phyloP scores from a whole-genome alignment of 805 yeast species.

The Myxozyma neglecta region DNA sequence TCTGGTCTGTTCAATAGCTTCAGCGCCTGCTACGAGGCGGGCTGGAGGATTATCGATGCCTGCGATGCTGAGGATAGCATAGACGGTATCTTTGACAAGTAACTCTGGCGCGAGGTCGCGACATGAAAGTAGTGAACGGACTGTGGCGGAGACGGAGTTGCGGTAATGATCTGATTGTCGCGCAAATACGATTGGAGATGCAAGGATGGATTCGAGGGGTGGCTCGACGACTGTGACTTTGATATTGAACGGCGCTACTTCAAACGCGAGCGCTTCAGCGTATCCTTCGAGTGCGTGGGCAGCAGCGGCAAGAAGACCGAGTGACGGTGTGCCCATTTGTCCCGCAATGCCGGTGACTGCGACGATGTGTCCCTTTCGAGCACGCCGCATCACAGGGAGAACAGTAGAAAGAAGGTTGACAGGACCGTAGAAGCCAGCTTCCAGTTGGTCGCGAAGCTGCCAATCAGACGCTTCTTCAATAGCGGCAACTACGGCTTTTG shows the following conservation, averaged over 20 bases:
- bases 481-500: constrained; percentile 28
- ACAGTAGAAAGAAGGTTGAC: constrained; percentile 35
- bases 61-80: constrained; percentile 36
- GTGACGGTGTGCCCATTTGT: constrained; percentile 36
- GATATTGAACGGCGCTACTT: constrained; percentile 35
- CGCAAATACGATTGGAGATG: constrained; percentile 28
- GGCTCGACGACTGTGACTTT: constrained; percentile 38
- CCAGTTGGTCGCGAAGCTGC: constrained; percentile 33
- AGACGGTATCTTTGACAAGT: constrained; percentile 32
- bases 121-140: constrained; percentile 25
- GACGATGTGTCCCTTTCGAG: constrained; percentile 37
- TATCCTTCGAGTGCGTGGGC: constrained; percentile 41
- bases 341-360: constrained; percentile 37
- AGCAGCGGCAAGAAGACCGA: constrained; percentile 37
- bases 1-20: constrained; percentile 37
- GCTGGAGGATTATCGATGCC: constrained; percentile 41
- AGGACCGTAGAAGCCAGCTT: constrained; percentile 32
- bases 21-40: constrained; percentile 37
- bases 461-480: constrained; percentile 33
- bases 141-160: constrained; percentile 25
- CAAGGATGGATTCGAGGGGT: constrained; percentile 34
- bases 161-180: constrained; percentile 20
- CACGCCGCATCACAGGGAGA: constrained; percentile 35
- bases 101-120: constrained; percentile 31
- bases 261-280: constrained; percentile 38